These are phyloP conservation scores for Penicillium cataractarum DNA, from an alignment of 495 filamentous ascomycete species.

Conservation along the genomic window DNA sequence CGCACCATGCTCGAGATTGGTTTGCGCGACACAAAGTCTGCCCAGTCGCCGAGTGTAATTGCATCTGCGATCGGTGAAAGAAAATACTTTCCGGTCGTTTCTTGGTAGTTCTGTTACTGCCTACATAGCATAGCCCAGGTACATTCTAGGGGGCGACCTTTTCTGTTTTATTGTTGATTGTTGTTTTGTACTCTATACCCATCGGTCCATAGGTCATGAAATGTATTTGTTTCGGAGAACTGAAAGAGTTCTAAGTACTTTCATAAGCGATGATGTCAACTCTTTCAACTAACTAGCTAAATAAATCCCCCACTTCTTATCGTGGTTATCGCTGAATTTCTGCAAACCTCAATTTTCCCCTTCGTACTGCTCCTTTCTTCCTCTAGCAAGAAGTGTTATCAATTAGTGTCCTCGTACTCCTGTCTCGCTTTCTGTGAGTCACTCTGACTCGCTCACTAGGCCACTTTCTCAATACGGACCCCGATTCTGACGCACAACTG, in stretches of 20 bases:
- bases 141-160: not conserved
- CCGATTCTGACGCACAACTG: slow-evolving; percentile 11
- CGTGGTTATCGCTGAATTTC: not conserved
- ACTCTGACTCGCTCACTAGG: not conserved
- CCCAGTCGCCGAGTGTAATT: slow-evolving; percentile 86
- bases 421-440: not conserved
- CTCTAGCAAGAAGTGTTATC: not conserved
- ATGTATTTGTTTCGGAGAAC: not conserved
- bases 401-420: not conserved
- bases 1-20: slow-evolving; percentile 87
- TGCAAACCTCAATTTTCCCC: not conserved
- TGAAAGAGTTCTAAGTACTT: not conserved
- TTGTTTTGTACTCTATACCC: slow-evolving; percentile 22
- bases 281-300: not conserved
- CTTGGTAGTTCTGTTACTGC: not conserved
- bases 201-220: slow-evolving; percentile 10
- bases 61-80: slow-evolving; percentile 65
- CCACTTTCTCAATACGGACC: slow-evolving; percentile 6
- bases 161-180: slow-evolving; percentile 5
- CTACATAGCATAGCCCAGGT: not conserved
- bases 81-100: not conserved
- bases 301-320: slow-evolving; percentile 1
- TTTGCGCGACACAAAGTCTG: slow-evolving; percentile 80
- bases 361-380: not conserved
- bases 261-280: not conserved